Conservation (phyloP, 139 green algal genomes). For the Chlorella sp. region DNA sequence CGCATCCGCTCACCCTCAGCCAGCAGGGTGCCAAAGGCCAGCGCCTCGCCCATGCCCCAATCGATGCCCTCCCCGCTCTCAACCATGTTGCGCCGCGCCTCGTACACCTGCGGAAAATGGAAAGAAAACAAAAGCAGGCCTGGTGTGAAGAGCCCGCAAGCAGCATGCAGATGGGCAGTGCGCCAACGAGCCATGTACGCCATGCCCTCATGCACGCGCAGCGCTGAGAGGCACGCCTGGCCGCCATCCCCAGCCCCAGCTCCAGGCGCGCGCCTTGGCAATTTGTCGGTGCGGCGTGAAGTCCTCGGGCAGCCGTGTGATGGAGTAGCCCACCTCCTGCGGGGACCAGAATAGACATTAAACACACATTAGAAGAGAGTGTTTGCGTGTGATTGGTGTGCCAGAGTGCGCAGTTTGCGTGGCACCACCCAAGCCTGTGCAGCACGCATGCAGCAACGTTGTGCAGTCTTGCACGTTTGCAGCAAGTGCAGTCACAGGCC, state of each 20-base stretch:
- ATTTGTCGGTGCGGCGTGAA: constrained; percentile 91
- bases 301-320: constrained; percentile 85
- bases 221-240: no score
- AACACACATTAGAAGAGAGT: background rate
- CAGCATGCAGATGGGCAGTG: background rate
- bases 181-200: no score
- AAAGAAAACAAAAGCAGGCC: no score
- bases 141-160: no score
- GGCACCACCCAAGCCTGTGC: no score
- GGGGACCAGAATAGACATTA: background rate
- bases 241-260: no score
- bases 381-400: background rate
- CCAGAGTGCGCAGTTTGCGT: no score
- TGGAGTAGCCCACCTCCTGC: constrained; percentile 77
- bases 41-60: constrained; percentile 94
- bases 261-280: constrained; percentile 62
- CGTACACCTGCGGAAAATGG: constrained; percentile 83
- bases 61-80: constrained; percentile 81
- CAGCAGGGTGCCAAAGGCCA: constrained; percentile 95
- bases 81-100: constrained; percentile 81
- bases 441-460: no score
- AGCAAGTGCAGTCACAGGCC: no score
- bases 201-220: no score
- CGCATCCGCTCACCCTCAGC: constrained; percentile 68
- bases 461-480: no score